phyloP scores from a whole-genome alignment of 495 filamentous ascomycete genomes.

The Talaromyces borbonicus region DNA sequence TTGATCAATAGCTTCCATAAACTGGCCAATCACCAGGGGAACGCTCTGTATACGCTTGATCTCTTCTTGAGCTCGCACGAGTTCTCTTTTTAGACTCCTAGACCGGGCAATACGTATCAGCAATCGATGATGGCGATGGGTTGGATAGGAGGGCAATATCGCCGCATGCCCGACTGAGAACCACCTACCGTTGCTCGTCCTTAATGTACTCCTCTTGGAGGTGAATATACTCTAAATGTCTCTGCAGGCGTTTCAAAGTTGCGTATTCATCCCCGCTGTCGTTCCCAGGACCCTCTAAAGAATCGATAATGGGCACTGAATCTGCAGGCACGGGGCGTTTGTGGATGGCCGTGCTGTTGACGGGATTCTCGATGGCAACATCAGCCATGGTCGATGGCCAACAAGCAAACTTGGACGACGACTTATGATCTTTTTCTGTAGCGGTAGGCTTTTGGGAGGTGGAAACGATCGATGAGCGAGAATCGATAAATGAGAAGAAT shows the following conservation, averaged over 20 bases:
- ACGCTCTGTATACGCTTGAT: conserved; percentile 99
- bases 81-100: conserved; percentile 92
- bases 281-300: conserved; percentile 66
- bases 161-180: no score
- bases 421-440: no score
- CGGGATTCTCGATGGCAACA: conserved; percentile 69
- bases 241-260: conserved; percentile 85
- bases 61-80: conserved; percentile 96
- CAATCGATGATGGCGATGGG: not conserved
- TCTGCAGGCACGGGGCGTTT: conserved; percentile 69
- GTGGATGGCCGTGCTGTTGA: conserved; percentile 60
- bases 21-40: conserved; percentile 94
- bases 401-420: no score
- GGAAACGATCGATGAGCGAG: no score
- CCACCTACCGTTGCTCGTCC: conserved; percentile 83
- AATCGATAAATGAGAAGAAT: no score
- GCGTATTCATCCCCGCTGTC: conserved; percentile 91
- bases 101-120: conserved; percentile 3
- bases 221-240: conserved; percentile 96
- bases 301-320: conserved; percentile 81
- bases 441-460: no score
- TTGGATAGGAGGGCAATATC: no score
- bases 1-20: conserved; percentile 99
- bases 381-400: conserved; percentile 60
- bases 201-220: conserved; percentile 99